Conservation (phyloP, 768 basidiomycete species). For the Leccinum aurantiacum region DNA sequence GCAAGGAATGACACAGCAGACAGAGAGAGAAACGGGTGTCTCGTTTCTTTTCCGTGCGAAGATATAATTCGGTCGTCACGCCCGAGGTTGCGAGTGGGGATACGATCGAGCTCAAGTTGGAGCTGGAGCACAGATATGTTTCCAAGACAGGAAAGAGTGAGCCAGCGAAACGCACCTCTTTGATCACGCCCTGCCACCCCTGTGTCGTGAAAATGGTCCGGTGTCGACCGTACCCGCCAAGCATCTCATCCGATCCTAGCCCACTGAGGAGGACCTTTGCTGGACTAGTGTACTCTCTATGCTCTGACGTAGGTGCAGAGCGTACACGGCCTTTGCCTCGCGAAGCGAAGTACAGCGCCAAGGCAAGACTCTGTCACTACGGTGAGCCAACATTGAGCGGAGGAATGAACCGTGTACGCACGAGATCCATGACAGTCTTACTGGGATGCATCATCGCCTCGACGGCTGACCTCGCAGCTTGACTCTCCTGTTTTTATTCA, state of each 20-base stretch:
- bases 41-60: conserved; percentile 86
- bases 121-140: conserved; percentile 48
- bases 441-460: conserved; percentile 78
- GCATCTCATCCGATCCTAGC: conserved; percentile 90
- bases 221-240: conserved; percentile 93
- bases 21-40: conserved; percentile 89
- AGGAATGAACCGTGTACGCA: conserved; percentile 36
- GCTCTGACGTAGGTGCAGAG: conserved; percentile 31
- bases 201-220: conserved; percentile 64
- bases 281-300: conserved; percentile 58
- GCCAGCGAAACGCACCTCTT: conserved; percentile 56
- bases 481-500: conserved; percentile 56
- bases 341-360: conserved; percentile 93
- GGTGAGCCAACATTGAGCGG: conserved; percentile 2
- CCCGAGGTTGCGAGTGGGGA: conserved; percentile 87
- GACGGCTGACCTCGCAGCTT: conserved; percentile 50
- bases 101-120: conserved; percentile 84
- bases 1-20: conserved; percentile 77
- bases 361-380: conserved; percentile 71
- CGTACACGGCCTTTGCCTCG: conserved; percentile 67
- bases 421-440: conserved; percentile 88
- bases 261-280: conserved; percentile 89
- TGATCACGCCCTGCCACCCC: conserved; percentile 75
- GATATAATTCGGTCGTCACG: conserved; percentile 94
- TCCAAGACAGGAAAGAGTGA: neutral